phyloP scores from a whole-genome alignment of 768 basidiomycete species.

The Suillus weaverae region DNA sequence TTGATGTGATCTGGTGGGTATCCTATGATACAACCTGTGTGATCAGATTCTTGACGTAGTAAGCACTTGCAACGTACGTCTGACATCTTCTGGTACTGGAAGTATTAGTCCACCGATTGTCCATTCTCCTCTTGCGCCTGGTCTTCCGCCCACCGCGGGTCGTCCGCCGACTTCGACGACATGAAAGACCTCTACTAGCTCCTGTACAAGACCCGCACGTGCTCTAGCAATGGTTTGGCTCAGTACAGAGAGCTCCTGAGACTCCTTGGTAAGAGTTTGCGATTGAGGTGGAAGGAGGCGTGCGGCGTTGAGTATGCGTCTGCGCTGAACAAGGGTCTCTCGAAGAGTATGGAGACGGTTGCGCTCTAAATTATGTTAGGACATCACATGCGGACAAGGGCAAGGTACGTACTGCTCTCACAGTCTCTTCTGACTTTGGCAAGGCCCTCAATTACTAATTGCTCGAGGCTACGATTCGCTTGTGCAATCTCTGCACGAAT shows the following conservation, averaged over 20 bases:
- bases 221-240: constrained; percentile 62
- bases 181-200: constrained; percentile 83
- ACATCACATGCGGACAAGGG: not conserved
- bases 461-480: constrained; percentile 52
- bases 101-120: constrained; percentile 78
- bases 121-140: constrained; percentile 81
- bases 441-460: constrained; percentile 45
- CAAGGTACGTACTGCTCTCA: constrained; percentile 51
- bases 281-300: constrained; percentile 40
- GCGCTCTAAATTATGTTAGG: constrained; percentile 43
- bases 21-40: constrained; percentile 37
- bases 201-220: constrained; percentile 72
- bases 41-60: not conserved
- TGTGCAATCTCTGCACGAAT: constrained; percentile 48
- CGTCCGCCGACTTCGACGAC: constrained; percentile 79
- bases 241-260: constrained; percentile 48
- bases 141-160: constrained; percentile 71
- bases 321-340: constrained; percentile 58
- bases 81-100: constrained; percentile 82
- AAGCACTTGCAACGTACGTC: constrained; percentile 46
- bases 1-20: constrained; percentile 88
- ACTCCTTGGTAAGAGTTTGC: constrained; percentile 35
- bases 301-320: constrained; percentile 64
- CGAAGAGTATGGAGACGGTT: constrained; percentile 61
- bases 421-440: constrained; percentile 55